These are phyloP conservation scores for Arthrinium puccinioides DNA, from an alignment of 2,329 filamentous ascomycete genomes.

Conservation along the genomic window DNA sequence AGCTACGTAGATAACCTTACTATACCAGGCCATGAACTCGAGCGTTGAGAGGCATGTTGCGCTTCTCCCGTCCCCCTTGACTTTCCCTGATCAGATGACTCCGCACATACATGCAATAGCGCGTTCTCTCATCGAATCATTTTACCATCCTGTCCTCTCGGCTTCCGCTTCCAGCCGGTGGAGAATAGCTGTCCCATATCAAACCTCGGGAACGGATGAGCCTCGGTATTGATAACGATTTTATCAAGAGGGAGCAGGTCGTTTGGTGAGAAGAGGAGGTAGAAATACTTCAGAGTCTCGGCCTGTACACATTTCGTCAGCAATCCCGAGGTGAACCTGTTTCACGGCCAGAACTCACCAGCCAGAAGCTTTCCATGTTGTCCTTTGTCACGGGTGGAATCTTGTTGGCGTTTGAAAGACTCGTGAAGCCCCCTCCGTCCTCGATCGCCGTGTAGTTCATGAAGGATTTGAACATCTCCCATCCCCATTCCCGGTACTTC, in stretches of 20 bases:
- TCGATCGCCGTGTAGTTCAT: constrained; percentile 75
- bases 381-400: constrained; percentile 66
- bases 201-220: constrained; percentile 83
- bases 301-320: constrained; percentile 43
- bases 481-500: constrained; percentile 91
- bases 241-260: constrained; percentile 79
- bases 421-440: constrained; percentile 75
- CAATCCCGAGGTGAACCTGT: neutral
- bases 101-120: no score
- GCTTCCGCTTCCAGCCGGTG: constrained; percentile 74
- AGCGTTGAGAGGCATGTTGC: no score
- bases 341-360: constrained; percentile 51
- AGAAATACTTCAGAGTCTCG: constrained; percentile 97
- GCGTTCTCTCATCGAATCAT: no score
- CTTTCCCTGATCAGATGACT: no score
- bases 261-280: constrained; percentile 80
- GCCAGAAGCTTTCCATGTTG: constrained; percentile 99
- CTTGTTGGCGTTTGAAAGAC: constrained; percentile 64
- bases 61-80: no score
- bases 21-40: no score
- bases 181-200: constrained; percentile 69
- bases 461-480: constrained; percentile 96
- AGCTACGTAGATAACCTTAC: no score
- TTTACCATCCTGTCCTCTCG: constrained; percentile 41
- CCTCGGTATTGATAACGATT: constrained; percentile 93